These are phyloP conservation scores for Zygosaccharomyces pseudorouxii DNA, from an alignment of 805 yeast species.

Conservation along the genomic window DNA sequence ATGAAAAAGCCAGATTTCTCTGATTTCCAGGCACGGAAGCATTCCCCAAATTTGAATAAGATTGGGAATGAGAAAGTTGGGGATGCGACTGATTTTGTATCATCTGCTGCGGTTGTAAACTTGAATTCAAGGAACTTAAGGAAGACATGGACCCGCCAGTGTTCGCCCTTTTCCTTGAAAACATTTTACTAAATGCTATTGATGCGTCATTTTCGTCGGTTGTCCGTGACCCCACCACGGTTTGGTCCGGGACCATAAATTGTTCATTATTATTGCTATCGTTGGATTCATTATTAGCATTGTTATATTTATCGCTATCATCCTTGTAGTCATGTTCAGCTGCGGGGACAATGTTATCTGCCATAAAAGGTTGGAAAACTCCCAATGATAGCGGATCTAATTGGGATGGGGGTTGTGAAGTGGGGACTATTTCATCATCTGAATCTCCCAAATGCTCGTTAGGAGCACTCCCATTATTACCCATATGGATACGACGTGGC, in stretches of 20 bases:
- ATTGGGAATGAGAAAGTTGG: constrained; percentile 1
- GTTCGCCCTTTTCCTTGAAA: constrained; percentile 31
- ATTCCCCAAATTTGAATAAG: constrained; percentile 7
- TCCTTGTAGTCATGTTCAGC: not conserved
- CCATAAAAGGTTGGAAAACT: constrained; percentile 1
- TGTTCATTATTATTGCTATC: not conserved
- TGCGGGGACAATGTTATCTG: not conserved
- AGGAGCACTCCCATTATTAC: not conserved
- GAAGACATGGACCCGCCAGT: constrained; percentile 33
- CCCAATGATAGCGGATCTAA: constrained; percentile 1
- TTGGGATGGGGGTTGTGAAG: constrained; percentile 3
- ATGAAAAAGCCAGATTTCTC: constrained; percentile 22
- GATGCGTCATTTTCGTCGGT: constrained; percentile 36
- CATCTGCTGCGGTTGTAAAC: constrained; percentile 8
- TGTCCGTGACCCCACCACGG: constrained; percentile 4
- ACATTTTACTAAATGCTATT: constrained; percentile 34
- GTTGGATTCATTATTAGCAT: not conserved
- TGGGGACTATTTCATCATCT: constrained; percentile 6
- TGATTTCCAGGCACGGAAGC: constrained; percentile 13
- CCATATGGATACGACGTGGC: not conserved
- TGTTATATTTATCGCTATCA: not conserved
- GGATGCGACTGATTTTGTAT: constrained; percentile 3
- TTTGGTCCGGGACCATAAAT: constrained; percentile 6
- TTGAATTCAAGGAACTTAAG: constrained; percentile 17
- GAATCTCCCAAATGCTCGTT: not conserved